A percentile compares a stretch with the other conserved stretches of the same genome.
Evolutionary conservation across 192 early-diverging fungal species (phyloP).

Genomic region (Umbelopsis isabellina): DNA sequence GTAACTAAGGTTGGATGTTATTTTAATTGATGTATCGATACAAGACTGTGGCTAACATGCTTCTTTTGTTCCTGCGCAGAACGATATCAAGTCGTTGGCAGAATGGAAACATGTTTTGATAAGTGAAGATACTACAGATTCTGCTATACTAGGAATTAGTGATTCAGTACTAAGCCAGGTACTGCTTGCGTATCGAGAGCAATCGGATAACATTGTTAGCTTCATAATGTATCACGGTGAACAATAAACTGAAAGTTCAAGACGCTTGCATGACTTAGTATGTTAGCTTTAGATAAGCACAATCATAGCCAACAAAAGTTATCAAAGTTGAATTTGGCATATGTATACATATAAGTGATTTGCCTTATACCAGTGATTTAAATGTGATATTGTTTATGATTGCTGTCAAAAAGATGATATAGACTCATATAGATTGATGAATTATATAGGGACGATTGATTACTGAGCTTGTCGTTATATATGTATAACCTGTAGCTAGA

Average conservation of each 20-base stretch:
- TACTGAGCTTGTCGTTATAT: too few species aligned
- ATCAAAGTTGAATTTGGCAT: too few species aligned
- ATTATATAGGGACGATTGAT: too few species aligned
- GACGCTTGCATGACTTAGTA: too few species aligned
- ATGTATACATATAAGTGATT: too few species aligned
- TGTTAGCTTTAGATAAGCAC: too few species aligned
- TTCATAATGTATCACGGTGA: neutral
- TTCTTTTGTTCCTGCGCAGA: neutral
- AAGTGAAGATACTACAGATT: neutral
- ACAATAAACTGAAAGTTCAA: neutral
- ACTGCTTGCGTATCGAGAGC: slow-evolving; percentile 3
- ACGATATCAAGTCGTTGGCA: neutral
- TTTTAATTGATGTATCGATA: neutral
- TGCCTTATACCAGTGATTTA: too few species aligned
- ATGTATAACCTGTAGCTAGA: too few species aligned
- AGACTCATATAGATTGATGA: too few species aligned
- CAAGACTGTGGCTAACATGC: neutral
- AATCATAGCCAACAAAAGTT: too few species aligned
- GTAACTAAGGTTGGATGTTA: neutral
- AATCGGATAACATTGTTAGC: neutral
- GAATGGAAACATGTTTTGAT: slow-evolving; percentile 2
- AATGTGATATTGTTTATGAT: too few species aligned
- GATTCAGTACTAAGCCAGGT: neutral
- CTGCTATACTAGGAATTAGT: neutral
- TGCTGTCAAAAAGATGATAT: too few species aligned